Conservation (phyloP, 2,329 filamentous ascomycete genomes). For the Lachnellula willkommii region DNA sequence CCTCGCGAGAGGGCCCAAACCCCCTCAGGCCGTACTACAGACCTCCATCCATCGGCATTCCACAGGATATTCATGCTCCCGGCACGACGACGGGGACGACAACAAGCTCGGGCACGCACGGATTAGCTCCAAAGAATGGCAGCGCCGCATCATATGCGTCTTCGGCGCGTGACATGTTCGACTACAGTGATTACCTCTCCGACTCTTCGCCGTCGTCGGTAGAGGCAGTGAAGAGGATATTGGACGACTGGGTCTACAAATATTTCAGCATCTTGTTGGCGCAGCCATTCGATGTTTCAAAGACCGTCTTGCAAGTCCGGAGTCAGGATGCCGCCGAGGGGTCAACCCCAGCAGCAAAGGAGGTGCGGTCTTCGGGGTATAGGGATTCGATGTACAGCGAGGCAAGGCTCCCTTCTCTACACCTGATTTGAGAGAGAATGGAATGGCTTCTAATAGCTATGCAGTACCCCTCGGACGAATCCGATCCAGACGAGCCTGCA, state of each 20-base stretch:
- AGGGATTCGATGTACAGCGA: constrained; percentile 23
- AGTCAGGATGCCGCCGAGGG: constrained; percentile 38
- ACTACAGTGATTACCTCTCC: constrained; percentile 82
- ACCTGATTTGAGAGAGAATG: neutral
- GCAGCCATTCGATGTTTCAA: constrained; percentile 96
- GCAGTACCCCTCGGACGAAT: constrained; percentile 55
- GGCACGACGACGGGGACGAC: constrained; percentile 28
- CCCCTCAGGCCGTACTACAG: constrained; percentile 57
- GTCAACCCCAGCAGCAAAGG: constrained; percentile 13
- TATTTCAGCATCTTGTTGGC: constrained; percentile 85
- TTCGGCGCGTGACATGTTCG: constrained; percentile 79
- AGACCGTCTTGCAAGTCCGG: constrained; percentile 80
- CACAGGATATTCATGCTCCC: constrained; percentile 34
- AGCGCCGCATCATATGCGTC: constrained; percentile 48
- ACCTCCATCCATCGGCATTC: constrained; percentile 60
- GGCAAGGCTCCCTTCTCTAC: constrained; percentile 13
- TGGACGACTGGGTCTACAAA: constrained; percentile 86
- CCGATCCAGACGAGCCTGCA: constrained; percentile 70
- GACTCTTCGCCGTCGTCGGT: constrained; percentile 71
- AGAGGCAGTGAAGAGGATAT: constrained; percentile 66
- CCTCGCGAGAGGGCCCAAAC: constrained; percentile 48
- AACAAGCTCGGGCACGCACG: constrained; percentile 23
- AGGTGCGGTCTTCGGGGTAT: constrained; percentile 18
- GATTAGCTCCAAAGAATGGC: constrained; percentile 30
- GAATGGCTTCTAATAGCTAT: constrained; percentile 10